Percentiles rank a stretch among this genome's conserved stretches.
phyloP scores from a whole-genome alignment of 306 rosid species.

The Urtica urens region DNA sequence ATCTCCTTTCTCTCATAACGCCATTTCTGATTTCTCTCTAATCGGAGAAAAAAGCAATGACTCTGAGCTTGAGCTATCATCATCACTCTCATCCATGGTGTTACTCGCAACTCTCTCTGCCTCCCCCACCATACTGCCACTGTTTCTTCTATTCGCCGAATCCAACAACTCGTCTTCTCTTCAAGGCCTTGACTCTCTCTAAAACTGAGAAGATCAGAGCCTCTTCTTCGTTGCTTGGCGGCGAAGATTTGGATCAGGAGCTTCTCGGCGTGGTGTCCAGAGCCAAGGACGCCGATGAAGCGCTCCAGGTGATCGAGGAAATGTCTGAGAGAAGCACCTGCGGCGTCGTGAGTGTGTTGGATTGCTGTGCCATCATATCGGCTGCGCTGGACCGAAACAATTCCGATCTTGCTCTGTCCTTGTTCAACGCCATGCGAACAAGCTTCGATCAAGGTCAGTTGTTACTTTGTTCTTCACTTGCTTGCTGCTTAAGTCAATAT shows the following conservation, averaged over 20 bases:
- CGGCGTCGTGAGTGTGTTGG: slow-evolving; percentile 45
- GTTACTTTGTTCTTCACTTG: not conserved
- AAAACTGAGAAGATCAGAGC: slow-evolving; percentile 27
- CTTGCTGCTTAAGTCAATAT: too few relatives aligned
- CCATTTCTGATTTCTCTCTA: not conserved
- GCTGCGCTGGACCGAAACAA: slow-evolving; percentile 63
- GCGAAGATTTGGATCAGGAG: slow-evolving; percentile 38
- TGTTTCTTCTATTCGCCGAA: too few relatives aligned
- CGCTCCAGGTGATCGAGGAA: slow-evolving; percentile 37
- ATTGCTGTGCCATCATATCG: slow-evolving; percentile 46
- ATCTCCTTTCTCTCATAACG: slow-evolving; percentile 11
- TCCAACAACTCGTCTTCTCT: slow-evolving; percentile 9
- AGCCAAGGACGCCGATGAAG: slow-evolving; percentile 53
- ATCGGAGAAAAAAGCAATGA: slow-evolving; percentile 23
- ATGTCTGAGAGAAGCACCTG: slow-evolving; percentile 11
- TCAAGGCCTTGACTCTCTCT: slow-evolving; percentile 17
- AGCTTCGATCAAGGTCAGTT: slow-evolving; percentile 51
- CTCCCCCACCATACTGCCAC: slow-evolving; percentile 14
- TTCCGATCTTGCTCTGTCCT: slow-evolving; percentile 54
- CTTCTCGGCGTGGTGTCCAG: slow-evolving; percentile 25
- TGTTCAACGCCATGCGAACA: slow-evolving; percentile 77
- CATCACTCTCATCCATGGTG: slow-evolving; percentile 33
- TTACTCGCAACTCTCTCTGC: slow-evolving; percentile 23
- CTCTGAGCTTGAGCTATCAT: slow-evolving; percentile 29
- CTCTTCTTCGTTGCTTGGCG: slow-evolving; percentile 31